Evolutionary conservation across 2,329 filamentous ascomycete genomes (phyloP).

Genomic region (Colletotrichum tamarilloi): DNA sequence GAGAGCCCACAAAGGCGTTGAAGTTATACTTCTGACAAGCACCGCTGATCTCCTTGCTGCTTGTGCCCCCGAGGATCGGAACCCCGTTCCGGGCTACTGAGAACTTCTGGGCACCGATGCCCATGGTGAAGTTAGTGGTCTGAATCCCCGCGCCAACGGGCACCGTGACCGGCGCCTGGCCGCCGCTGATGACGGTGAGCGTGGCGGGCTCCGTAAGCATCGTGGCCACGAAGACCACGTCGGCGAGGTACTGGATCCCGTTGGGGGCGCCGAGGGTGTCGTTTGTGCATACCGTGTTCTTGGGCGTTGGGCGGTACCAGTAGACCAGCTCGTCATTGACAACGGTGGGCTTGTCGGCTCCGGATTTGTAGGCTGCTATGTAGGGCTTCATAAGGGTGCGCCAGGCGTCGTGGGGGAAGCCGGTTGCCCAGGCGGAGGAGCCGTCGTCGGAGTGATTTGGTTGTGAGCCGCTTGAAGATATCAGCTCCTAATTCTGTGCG

Average conservation of each 20-base stretch:
- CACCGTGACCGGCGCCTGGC: not conserved
- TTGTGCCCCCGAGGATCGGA: not conserved
- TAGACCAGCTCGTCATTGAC: slow-evolving; percentile 39
- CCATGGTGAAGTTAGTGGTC: not conserved
- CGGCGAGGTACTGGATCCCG: slow-evolving; percentile 37
- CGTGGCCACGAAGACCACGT: slow-evolving; percentile 39
- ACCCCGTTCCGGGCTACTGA: not conserved
- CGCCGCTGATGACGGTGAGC: not conserved
- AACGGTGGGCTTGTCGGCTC: not conserved
- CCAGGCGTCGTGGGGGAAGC: not conserved
- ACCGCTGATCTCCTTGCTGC: not conserved
- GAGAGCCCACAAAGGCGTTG: not conserved
- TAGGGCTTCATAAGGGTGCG: not conserved
- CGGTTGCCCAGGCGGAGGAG: not conserved
- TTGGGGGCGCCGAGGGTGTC: slow-evolving; percentile 35
- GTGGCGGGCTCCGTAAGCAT: slow-evolving; percentile 35
- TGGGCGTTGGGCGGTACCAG: slow-evolving; percentile 40
- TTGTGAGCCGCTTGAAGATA: not conserved
- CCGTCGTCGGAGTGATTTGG: not conserved
- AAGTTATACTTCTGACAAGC: not conserved
- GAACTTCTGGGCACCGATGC: not conserved
- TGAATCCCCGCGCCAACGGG: not conserved
- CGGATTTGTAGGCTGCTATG: not conserved
- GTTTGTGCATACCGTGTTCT: slow-evolving; percentile 33
- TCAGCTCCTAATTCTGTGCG: not conserved